Base-by-base conservation (phyloP, 2,329 filamentous ascomycete genomes). In the Penicillium sp. region DNA sequence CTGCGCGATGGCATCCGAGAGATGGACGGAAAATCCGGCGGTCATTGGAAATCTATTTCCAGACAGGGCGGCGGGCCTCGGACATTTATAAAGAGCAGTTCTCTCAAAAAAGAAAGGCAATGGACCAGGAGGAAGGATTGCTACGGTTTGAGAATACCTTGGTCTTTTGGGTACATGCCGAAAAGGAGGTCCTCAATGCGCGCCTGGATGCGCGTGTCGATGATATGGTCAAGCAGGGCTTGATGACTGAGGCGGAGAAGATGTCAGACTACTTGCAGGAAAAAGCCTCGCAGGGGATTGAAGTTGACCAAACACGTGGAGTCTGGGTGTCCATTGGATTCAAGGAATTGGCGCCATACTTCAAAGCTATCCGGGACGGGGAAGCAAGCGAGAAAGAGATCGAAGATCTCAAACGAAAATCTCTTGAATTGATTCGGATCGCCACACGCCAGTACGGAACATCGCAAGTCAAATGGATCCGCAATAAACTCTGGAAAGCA, bases 251-350 rank as follows among this genome's bases (percentile, higher is more conserved):
- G 72, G 85, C 88, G 0, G 68, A 79, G 38, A 75, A 71, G 1
- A 79, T 89, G 65, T 76, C 77, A 13, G 68, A 74, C 1, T 81
- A 82, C 57, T 73, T 82, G 2, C 65, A 75, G 16, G 63, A 73
- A 5, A 73, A 80, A 52, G 70, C 77, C 46, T 69, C 76, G 0
- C 66, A 76, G 2, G 87, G 85, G 0, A 72, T 79, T 2, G 61
- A 73, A 0, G 74, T 94, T 2, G 91, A 97, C 68, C 81, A 85
- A 61, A 89, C 84, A 1, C 85, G 87, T 51, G 95, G 94, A 0
- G 95, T 99, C 42, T 99, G 93, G 92, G 89, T 96, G 51, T 94
- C 92, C 1, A 99, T 99, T 59, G 94, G 94, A 1, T 97, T 92
- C 75, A 97, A 95, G 71, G 91, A 99, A 69, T 89, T 97, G 69